Conservation (phyloP, 768 basidiomycete genomes). For the Pisolithus tinctorius region DNA sequence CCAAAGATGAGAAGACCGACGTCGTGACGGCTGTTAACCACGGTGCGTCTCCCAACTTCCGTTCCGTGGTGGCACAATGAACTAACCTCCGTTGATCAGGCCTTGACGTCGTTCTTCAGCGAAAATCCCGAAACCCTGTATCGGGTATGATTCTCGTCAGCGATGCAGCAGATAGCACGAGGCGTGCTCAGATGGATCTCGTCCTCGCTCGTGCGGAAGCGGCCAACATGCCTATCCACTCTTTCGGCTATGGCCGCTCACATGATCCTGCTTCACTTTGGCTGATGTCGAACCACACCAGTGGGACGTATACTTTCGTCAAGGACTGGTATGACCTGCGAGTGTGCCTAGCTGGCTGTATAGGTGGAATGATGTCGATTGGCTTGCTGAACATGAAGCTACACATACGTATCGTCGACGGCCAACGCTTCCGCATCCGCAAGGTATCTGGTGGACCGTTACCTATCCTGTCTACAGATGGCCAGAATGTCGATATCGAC, state of each 20-base stretch:
- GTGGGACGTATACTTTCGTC: slow-evolving; percentile 96
- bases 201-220: slow-evolving; percentile 96
- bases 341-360: slow-evolving; percentile 85
- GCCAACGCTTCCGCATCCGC: slow-evolving; percentile 84
- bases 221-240: slow-evolving; percentile 93
- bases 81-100: slow-evolving; percentile 35
- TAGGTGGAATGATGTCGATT: slow-evolving; percentile 96
- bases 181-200: slow-evolving; percentile 96
- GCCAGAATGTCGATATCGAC: slow-evolving; percentile 92
- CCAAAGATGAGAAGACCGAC: slow-evolving; percentile 91
- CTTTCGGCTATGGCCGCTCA: slow-evolving; percentile 93
- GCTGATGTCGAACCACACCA: slow-evolving; percentile 98
- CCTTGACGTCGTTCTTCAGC: slow-evolving; percentile 89
- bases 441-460: slow-evolving; percentile 90
- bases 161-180: slow-evolving; percentile 86
- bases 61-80: neutral
- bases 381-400: slow-evolving; percentile 90
- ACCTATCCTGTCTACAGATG: slow-evolving; percentile 84
- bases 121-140: slow-evolving; percentile 84
- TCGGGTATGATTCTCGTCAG: slow-evolving; percentile 91
- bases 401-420: slow-evolving; percentile 90
- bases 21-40: slow-evolving; percentile 99
- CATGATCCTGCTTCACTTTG: slow-evolving; percentile 97
- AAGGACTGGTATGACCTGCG: slow-evolving; percentile 97
- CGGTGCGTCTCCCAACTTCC: slow-evolving; percentile 36